These are phyloP conservation scores for Mollisia scopiformis DNA, from an alignment of 2,329 filamentous ascomycete species.

Conservation along the genomic window DNA sequence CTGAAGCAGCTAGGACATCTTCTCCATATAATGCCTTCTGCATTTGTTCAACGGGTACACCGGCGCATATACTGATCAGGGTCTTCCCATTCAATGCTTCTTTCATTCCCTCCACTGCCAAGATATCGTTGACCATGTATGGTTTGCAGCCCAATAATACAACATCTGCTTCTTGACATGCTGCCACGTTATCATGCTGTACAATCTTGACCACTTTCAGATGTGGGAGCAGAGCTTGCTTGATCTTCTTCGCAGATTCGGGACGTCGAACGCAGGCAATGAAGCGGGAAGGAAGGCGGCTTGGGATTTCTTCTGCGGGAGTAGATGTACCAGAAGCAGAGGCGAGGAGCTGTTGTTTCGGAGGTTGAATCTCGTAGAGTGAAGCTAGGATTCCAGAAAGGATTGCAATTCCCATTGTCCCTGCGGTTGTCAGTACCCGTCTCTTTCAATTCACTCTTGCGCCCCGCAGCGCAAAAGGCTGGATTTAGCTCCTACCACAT, in stretches of 20 bases:
- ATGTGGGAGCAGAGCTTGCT: constrained; percentile 66
- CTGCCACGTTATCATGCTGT: constrained; percentile 71
- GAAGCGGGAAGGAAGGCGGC: constrained; percentile 71
- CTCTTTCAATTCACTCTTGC: neutral
- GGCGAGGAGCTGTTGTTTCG: constrained; percentile 45
- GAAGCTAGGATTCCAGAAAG: constrained; percentile 78
- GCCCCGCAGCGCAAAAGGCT: neutral
- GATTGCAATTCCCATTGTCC: constrained; percentile 85
- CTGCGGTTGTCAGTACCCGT: constrained; percentile 43
- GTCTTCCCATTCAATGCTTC: constrained; percentile 79
- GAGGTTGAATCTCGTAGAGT: constrained; percentile 56
- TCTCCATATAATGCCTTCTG: constrained; percentile 63
- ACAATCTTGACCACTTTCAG: constrained; percentile 65
- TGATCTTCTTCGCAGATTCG: constrained; percentile 71
- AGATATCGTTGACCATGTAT: constrained; percentile 69
- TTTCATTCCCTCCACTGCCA: constrained; percentile 68
- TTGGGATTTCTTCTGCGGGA: constrained; percentile 50
- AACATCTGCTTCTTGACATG: constrained; percentile 70
- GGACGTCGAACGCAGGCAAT: constrained; percentile 77
- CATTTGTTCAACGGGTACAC: constrained; percentile 72
- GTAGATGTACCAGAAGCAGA: constrained; percentile 44
- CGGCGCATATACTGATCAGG: constrained; percentile 80
- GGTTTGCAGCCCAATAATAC: constrained; percentile 83
- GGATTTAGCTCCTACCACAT: constrained; percentile 64
- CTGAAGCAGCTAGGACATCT: constrained; percentile 42